Conservation (phyloP, 225 moss, liverwort and hornwort species). For the Ulota crispa region DNA sequence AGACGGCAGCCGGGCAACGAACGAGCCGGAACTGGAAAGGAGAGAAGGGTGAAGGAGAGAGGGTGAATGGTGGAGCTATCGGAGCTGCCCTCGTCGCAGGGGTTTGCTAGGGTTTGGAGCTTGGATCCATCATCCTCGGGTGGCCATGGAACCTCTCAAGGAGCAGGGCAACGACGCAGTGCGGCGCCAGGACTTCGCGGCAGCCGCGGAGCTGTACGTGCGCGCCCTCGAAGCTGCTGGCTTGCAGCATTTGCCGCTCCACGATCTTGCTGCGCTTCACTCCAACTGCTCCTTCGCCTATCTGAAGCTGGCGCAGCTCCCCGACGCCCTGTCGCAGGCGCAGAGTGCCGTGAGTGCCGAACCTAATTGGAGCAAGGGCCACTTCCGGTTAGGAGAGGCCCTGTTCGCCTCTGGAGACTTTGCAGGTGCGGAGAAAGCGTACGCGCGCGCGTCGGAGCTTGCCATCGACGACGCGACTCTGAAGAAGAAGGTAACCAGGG, state of each 20-base stretch:
- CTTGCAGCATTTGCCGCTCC: conserved; percentile 43
- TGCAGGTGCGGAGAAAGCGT: conserved; percentile 63
- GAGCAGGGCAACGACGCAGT: conserved; percentile 88
- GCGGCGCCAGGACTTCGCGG: conserved; percentile 65
- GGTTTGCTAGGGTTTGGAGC: conserved; percentile 13
- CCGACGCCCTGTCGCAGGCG: conserved; percentile 49
- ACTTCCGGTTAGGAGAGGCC: conserved; percentile 84
- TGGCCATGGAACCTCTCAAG: conserved; percentile 72
- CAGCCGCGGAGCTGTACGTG: conserved; percentile 63
- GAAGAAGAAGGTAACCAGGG: conserved; percentile 43
- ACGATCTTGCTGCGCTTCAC: conserved; percentile 47
- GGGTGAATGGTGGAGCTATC: neutral
- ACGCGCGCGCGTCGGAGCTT: conserved; percentile 70
- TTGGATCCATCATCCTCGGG: neutral
- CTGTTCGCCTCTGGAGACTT: conserved; percentile 66
- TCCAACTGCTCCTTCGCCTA: conserved; percentile 84
- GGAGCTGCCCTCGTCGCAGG: neutral
- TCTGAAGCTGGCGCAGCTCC: conserved; percentile 62
- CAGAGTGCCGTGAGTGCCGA: conserved; percentile 29
- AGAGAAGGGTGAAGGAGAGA: neutral
- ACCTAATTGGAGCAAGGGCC: conserved; percentile 65
- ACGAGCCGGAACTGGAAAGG: no score
- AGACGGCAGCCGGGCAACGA: neutral
- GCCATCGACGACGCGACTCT: conserved; percentile 65
- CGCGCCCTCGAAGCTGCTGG: conserved; percentile 60